These are phyloP conservation scores for Leucaena leucocephala DNA, from an alignment of 306 rosid species.

Conservation along the genomic window DNA sequence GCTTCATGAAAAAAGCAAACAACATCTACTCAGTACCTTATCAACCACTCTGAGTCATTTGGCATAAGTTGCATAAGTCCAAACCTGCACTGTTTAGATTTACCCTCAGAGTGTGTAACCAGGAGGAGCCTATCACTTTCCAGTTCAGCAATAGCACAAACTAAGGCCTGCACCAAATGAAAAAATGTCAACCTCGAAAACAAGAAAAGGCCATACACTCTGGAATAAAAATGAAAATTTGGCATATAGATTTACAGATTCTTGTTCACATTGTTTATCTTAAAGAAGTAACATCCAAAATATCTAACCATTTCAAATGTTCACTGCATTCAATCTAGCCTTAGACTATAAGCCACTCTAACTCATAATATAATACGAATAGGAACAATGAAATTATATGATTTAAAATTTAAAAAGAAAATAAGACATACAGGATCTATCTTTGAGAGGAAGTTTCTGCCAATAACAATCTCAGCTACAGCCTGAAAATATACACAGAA, in stretches of 20 bases:
- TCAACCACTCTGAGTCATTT: conserved; percentile 60
- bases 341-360: background rate
- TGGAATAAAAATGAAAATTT: background rate
- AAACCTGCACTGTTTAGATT: conserved; percentile 52
- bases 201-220: background rate
- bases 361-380: background rate
- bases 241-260: background rate
- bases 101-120: conserved; percentile 42
- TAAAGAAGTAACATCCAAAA: conserved; percentile 1
- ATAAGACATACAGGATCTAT: conserved; percentile 67
- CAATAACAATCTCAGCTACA: conserved; percentile 62
- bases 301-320: background rate
- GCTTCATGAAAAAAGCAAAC: conserved; percentile 25
- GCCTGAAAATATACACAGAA: conserved; percentile 63
- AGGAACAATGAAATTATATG: background rate
- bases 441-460: conserved; percentile 57
- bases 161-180: conserved; percentile 60
- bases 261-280: background rate
- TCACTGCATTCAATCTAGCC: conserved; percentile 20
- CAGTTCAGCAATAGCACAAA: conserved; percentile 84
- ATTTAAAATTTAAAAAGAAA: conserved; percentile 14
- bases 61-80: conserved; percentile 83
- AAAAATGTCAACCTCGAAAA: conserved; percentile 20
- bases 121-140: conserved; percentile 86
- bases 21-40: conserved; percentile 51